Evolutionary conservation across 148 eudicot genomes (phyloP), one percentile per base, ranked within the genome.

Genomic region (Silene uniflora): DNA sequence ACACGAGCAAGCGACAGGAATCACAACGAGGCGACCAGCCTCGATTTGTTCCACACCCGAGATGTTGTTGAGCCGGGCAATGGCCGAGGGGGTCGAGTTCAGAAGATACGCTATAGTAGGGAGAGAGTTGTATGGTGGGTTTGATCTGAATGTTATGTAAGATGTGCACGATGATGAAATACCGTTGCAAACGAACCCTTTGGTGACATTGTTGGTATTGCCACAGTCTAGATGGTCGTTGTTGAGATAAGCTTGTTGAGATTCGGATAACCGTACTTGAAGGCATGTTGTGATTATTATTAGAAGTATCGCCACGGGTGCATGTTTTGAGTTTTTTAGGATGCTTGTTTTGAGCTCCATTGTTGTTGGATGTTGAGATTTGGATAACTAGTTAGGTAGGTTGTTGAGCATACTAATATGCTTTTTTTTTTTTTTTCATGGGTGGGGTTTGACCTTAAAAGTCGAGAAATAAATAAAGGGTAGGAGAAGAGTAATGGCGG

Each of bases 141-240:
- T 76, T 23, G 95, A 71, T 7, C 98, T 86, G 85, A 87, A 90
- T 19, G 98, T 90, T 73, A 89, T 70, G 82, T 93, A 93, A 10
- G 98, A 68, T 0, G 72, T 35, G 84, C 95, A 90, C 14, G 85
- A 77, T 6, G 80, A 17, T 21, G 64, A 16, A 54, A 69, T 56
- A n/a, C 84, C 85, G 71, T 82, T 86, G 89, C 96, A 93, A 52
- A 66, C 12, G 75, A 64, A 89, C 25, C 98, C 98, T 10, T 73
- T 65, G n/a, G 93, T 83, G 75, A 64, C 71, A 52, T 61, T 79
- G 81, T 25, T 58, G 77, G 81, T 80, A 4, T 21, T 22, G 2
- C 60, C 14, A 78, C 93, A 90, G 47, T 78, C 77, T 13, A 87
- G 86, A 42, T 92, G 95, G n/a, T 77, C 60, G 86, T 92, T 89